A percentile compares a stretch with the other conserved stretches of the same genome.
Evolutionary conservation across 805 yeast species (phyloP).

Genomic region (Suhomyces kilbournensis): DNA sequence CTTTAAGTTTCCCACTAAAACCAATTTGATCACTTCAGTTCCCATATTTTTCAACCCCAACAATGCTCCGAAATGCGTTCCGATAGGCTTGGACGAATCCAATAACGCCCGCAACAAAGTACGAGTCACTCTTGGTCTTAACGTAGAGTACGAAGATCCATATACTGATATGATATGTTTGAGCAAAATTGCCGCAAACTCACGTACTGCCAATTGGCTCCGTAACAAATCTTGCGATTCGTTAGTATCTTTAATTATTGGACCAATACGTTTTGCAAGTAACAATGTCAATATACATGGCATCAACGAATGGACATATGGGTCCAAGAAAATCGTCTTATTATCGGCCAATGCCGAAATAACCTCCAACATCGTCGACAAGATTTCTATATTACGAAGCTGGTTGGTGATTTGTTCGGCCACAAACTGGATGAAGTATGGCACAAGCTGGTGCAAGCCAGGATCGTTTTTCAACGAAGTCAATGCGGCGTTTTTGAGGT

Average conservation of each 20-base stretch:
- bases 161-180: slow-evolving; percentile 75
- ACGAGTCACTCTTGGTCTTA: slow-evolving; percentile 90
- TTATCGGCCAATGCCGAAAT: slow-evolving; percentile 81
- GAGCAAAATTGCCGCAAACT: slow-evolving; percentile 80
- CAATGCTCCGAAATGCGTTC: slow-evolving; percentile 90
- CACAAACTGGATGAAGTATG: slow-evolving; percentile 92
- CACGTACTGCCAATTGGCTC: slow-evolving; percentile 64
- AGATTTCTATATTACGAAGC: slow-evolving; percentile 62
- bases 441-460: slow-evolving; percentile 93
- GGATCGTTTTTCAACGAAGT: slow-evolving; percentile 86
- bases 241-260: slow-evolving; percentile 37
- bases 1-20: slow-evolving; percentile 77
- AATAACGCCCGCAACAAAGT: slow-evolving; percentile 88
- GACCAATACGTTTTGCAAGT: slow-evolving; percentile 85
- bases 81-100: slow-evolving; percentile 77
- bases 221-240: slow-evolving; percentile 27
- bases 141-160: slow-evolving; percentile 81
- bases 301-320: slow-evolving; percentile 93
- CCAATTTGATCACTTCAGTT: slow-evolving; percentile 79
- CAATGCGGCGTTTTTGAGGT: slow-evolving; percentile 73
- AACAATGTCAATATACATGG: slow-evolving; percentile 92
- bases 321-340: slow-evolving; percentile 84
- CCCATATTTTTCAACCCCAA: slow-evolving; percentile 83
- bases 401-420: slow-evolving; percentile 94
- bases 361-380: slow-evolving; percentile 85